These are phyloP conservation scores for Lachnellula hyalina DNA, from an alignment of 2,329 filamentous ascomycete species.

Conservation along the genomic window DNA sequence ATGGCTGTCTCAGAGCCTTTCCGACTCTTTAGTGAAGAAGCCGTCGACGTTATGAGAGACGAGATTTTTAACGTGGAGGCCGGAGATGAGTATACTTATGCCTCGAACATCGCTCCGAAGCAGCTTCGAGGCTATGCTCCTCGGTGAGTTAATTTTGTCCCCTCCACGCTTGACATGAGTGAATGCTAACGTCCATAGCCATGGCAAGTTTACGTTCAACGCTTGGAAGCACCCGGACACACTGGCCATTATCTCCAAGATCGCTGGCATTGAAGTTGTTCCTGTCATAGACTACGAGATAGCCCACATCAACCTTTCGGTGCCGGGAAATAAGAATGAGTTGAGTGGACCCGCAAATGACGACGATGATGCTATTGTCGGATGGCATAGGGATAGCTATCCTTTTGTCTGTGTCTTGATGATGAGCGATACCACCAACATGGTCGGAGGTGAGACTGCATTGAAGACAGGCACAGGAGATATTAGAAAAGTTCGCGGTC, in stretches of 20 bases:
- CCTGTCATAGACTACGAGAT: constrained; percentile 54
- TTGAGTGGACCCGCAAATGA: constrained; percentile 18
- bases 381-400: constrained; percentile 47
- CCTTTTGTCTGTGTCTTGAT: constrained; percentile 48
- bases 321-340: constrained; percentile 28
- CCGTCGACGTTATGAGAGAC: constrained; percentile 54
- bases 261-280: constrained; percentile 53
- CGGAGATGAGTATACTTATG: constrained; percentile 50
- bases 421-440: constrained; percentile 42
- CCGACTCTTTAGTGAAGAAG: constrained; percentile 55
- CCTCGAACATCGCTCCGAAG: constrained; percentile 52
- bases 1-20: constrained; percentile 62
- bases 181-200: constrained; percentile 34
- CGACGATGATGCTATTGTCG: constrained; percentile 34
- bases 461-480: constrained; percentile 47
- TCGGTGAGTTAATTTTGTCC: constrained; percentile 40
- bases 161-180: constrained; percentile 1
- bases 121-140: constrained; percentile 50
- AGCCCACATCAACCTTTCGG: constrained; percentile 51
- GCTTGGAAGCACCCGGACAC: constrained; percentile 54
- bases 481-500: constrained; percentile 40
- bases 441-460: constrained; percentile 54
- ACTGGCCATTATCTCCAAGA: constrained; percentile 47
- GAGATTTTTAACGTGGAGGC: constrained; percentile 57
- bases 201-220: constrained; percentile 60